These are phyloP conservation scores for Cubamyces sp. DNA, from an alignment of 768 basidiomycete species.

Conservation along the genomic window DNA sequence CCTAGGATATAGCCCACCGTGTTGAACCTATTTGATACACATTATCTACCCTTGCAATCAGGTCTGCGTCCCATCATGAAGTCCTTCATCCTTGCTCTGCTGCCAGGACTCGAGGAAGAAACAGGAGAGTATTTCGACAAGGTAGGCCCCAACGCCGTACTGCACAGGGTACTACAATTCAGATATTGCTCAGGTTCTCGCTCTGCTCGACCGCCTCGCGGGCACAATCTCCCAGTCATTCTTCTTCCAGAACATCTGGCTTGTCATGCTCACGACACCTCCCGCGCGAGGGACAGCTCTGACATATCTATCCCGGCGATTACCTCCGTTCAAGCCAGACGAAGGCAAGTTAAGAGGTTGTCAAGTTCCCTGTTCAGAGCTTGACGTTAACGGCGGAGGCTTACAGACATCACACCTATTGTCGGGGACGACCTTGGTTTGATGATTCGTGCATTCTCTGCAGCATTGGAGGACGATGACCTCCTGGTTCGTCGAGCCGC, in stretches of 20 bases:
- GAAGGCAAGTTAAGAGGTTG: constrained; percentile 55
- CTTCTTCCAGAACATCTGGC: constrained; percentile 95
- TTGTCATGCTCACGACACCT: constrained; percentile 89
- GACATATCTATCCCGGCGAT: constrained; percentile 81
- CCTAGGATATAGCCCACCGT: constrained; percentile 66
- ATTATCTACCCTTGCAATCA: constrained; percentile 86
- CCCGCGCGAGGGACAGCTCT: constrained; percentile 83
- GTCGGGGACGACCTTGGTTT: constrained; percentile 89
- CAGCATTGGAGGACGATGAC: constrained; percentile 92
- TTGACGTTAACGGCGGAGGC: constrained; percentile 13
- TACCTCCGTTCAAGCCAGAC: constrained; percentile 70
- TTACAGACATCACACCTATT: constrained; percentile 64
- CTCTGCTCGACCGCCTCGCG: constrained; percentile 79
- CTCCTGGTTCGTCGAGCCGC: constrained; percentile 85
- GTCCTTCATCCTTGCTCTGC: constrained; percentile 88
- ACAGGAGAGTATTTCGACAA: constrained; percentile 97
- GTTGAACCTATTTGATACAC: constrained; percentile 88
- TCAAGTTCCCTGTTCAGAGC: background rate
- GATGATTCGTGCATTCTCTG: constrained; percentile 91
- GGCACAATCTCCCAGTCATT: constrained; percentile 84
- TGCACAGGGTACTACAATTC: background rate
- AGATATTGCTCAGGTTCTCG: constrained; percentile 59
- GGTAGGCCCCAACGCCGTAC: constrained; percentile 39
- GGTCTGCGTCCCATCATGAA: constrained; percentile 90
- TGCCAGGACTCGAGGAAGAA: constrained; percentile 97